These are phyloP conservation scores for Ceratobasidium sp. DNA, from an alignment of 1,284 basidiomycete genomes.

Conservation along the genomic window DNA sequence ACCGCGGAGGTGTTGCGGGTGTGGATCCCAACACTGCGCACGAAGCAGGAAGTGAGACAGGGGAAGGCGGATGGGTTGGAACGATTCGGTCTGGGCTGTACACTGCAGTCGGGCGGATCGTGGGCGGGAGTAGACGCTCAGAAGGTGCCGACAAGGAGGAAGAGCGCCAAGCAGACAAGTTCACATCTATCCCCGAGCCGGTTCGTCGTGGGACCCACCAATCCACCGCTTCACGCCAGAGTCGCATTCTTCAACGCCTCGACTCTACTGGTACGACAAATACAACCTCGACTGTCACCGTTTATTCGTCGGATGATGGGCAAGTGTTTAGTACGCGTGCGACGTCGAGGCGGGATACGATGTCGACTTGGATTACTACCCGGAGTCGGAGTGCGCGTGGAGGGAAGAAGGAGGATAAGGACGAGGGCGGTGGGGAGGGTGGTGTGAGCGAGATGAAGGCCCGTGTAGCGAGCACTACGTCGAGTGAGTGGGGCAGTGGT, in stretches of 20 bases:
- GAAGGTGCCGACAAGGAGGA: neutral
- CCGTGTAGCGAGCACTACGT: constrained; percentile 9
- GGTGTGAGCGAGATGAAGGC: constrained; percentile 11
- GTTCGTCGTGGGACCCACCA: neutral
- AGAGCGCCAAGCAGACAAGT: constrained; percentile 7
- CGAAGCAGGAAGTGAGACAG: neutral
- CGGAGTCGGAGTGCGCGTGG: constrained; percentile 12
- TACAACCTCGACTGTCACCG: neutral
- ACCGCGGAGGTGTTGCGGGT: constrained; percentile 9
- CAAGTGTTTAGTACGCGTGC: constrained; percentile 28
- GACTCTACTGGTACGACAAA: constrained; percentile 7
- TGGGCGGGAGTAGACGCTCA: neutral
- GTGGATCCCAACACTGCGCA: neutral
- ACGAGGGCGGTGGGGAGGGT: constrained; percentile 1
- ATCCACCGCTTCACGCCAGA: neutral
- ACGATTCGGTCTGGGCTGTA: constrained; percentile 21
- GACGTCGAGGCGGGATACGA: constrained; percentile 34
- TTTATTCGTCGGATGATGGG: constrained; percentile 17
- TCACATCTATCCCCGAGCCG: neutral
- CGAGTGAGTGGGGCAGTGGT: constrained; percentile 35
- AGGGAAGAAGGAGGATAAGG: neutral
- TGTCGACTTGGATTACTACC: constrained; percentile 12
- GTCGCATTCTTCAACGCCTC: constrained; percentile 25
- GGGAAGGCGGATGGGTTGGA: constrained; percentile 20
- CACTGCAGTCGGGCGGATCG: constrained; percentile 17